Conservation (phyloP, 2,329 filamentous ascomycete genomes). For the Coniosporium uncinatum region DNA sequence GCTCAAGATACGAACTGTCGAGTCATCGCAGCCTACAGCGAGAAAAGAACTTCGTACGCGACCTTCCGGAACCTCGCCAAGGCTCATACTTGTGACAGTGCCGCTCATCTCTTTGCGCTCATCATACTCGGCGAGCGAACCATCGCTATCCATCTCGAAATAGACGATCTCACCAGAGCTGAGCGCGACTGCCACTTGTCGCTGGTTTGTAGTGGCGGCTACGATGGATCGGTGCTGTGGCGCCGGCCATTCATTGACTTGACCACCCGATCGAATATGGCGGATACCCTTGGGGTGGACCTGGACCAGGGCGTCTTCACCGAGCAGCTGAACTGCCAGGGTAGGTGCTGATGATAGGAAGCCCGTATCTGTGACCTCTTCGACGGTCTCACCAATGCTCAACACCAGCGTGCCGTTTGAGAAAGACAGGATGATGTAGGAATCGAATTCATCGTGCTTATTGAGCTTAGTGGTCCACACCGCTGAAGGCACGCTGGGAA, state of each 20-base stretch:
- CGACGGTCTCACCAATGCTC: constrained; percentile 94
- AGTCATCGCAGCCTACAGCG: constrained; percentile 95
- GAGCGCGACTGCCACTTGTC: constrained; percentile 88
- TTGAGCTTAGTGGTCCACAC: constrained; percentile 95
- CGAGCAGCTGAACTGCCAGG: constrained; percentile 87
- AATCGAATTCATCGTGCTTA: constrained; percentile 78
- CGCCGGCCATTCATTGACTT: constrained; percentile 88
- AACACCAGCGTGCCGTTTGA: constrained; percentile 86
- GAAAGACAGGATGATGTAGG: constrained; percentile 94
- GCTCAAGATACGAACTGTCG: constrained; percentile 89
- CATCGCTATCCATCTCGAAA: constrained; percentile 94
- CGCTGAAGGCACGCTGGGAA: constrained; percentile 82
- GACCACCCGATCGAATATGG: constrained; percentile 72
- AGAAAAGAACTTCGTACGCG: constrained; percentile 86
- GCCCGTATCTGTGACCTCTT: constrained; percentile 90
- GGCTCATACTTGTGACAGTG: constrained; percentile 89
- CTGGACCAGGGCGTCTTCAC: constrained; percentile 88
- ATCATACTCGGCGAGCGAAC: constrained; percentile 84
- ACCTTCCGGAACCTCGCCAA: constrained; percentile 90
- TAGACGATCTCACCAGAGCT: constrained; percentile 97
- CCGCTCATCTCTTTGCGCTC: constrained; percentile 94
- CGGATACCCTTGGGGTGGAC: constrained; percentile 96
- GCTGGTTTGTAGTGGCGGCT: constrained; percentile 86
- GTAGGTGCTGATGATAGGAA: constrained; percentile 89
- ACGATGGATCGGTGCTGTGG: constrained; percentile 95